Evolutionary conservation across 768 basidiomycete species (phyloP), one percentile per base, ranked within the genome.

Genomic region (Ramaria sp.): DNA sequence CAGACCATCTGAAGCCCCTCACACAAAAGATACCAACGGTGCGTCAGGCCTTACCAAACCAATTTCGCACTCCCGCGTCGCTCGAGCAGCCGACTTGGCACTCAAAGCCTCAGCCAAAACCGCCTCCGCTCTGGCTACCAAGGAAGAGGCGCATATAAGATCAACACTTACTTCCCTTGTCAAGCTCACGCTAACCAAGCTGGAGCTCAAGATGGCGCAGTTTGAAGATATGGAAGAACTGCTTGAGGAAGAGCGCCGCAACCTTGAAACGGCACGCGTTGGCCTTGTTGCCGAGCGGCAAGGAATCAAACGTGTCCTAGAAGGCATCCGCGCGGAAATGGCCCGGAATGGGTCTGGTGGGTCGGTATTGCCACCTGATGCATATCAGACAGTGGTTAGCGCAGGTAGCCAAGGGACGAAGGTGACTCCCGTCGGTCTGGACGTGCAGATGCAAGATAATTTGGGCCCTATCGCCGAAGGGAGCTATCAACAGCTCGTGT

Each of bases 161-260:
- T 74, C 79, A 58, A 78, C 86, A 1, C 82, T 98, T 48, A 82
- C 91, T 2, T 80, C 83, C 38, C 78, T 99, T 58, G 88, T 99
- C 71, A 86, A 90, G 70, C 76, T 89, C 55, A 90, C 78, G 59
- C 76, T 80, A 63, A 90, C 78, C 49, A 98, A 98, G 70, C 82
- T 98, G 38, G 94, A 97, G 66, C 75, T 95, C 54, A 98, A 99
- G 77, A 89, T 93, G 83, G 72, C 80, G 1, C 90, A 94, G 68
- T 97, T 98, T 65, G 96, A 97, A 67, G 86, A 91, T 68, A 75
- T 99, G 57, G 96, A 99, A 67, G 86, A 88, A 49, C 73, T 92
- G 9, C 73, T 99, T 52, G 96, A 98, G 67, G 86, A 91, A 53
- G 96, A 99, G 70, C 79, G 92, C 56, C 79, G 86, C 60, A 75